These are phyloP conservation scores for Nicotiana undulata DNA, from an alignment of 257 asterid species.

Conservation along the genomic window DNA sequence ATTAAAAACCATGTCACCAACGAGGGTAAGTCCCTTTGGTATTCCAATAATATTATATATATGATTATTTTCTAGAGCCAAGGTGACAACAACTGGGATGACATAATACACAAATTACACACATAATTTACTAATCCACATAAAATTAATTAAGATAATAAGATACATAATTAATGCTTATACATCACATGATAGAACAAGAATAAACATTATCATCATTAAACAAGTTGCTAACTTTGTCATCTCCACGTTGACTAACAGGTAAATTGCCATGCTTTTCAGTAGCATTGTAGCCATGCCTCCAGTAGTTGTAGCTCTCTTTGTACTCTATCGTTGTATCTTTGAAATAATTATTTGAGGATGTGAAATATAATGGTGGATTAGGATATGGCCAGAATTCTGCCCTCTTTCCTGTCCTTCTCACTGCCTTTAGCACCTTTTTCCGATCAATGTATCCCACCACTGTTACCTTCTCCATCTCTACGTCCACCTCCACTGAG, in stretches of 20 bases:
- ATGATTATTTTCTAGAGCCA: too few relatives aligned
- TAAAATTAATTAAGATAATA: background rate
- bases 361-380: slow-evolving; percentile 71
- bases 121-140: background rate
- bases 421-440: slow-evolving; percentile 77
- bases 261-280: slow-evolving; percentile 65
- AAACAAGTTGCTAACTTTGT: slow-evolving; percentile 83
- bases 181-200: slow-evolving; percentile 55
- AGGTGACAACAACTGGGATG: too few relatives aligned
- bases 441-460: slow-evolving; percentile 73
- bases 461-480: slow-evolving; percentile 70
- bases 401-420: slow-evolving; percentile 88
- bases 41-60: too few relatives aligned
- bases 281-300: slow-evolving; percentile 72
- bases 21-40: too few relatives aligned
- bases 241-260: slow-evolving; percentile 70
- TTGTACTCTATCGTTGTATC: slow-evolving; percentile 61
- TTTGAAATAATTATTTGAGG: slow-evolving; percentile 51
- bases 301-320: slow-evolving; percentile 84
- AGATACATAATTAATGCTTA: background rate
- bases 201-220: slow-evolving; percentile 91
- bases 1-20: too few relatives aligned
- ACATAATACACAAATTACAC: too few relatives aligned
- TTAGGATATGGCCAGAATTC: slow-evolving; percentile 90
- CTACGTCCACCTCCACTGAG: slow-evolving; percentile 54